Base-by-base conservation (phyloP, 495 filamentous ascomycete species). In the Hypomontagnella monticulosa region DNA sequence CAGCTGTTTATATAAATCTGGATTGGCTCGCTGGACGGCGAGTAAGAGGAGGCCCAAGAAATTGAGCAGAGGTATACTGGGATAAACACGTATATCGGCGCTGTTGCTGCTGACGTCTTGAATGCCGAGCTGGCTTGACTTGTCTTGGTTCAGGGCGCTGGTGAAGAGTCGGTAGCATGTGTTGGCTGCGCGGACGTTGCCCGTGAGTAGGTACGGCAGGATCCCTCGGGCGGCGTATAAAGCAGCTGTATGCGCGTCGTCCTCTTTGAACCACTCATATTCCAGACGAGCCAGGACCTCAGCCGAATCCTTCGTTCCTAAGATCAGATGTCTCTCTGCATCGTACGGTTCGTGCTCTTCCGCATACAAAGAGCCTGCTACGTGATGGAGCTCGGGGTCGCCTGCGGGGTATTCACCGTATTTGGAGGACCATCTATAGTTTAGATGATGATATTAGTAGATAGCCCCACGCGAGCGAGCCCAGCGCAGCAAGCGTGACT, bases 351-450 rank as follows among this genome's bases (percentile, higher is more conserved):
- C 91, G 73, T 91, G 87, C 71, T 97, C 93, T 76, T 96, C 91
- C 9, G 93, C 93, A 73, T 91, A 96, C 23, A 98, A 80, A 7
- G 87, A 89, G 40, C 95, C 95, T 16, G 89, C 89, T 48, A 96
- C 93, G 78, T 98, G 93, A 73, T 99, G 95, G 57, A 99, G 80
- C 61, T 98, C 96, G 4, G 96, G 92, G 69, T 99, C 95, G 43
- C 95, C 95, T 62, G 92, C 88, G 42, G 96, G 95, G 71, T 92
- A 89, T 38, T 94, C 91, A 60, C 93, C 93, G 70, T 85, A 88
- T 68, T 88, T 91, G 20, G 85, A 82, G 67, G 92, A 93, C 95
- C 95, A 99, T 57, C 88, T 90, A 56, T 40, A 34, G 23, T 27
- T 27, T 16, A 43, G 20, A 61, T 30, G 40, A n/a, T n/a, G 42